Conservation (phyloP, 345 rosid species). For the Angophora floribunda region DNA sequence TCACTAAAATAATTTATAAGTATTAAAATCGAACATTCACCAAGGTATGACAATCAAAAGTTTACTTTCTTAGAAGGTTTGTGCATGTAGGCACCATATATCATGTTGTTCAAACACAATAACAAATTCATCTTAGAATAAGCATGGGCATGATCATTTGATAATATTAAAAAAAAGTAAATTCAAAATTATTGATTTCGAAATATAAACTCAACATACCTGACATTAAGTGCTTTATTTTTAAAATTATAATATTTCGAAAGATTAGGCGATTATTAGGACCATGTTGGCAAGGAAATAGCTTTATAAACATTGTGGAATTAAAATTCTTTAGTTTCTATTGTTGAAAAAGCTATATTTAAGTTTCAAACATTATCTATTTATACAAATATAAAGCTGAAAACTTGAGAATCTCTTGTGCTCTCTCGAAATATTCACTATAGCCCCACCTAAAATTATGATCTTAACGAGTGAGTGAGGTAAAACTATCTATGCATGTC, state of each 20-base stretch:
- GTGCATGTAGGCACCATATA: not conserved
- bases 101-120: not conserved
- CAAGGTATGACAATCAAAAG: too few relatives aligned
- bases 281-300: not conserved
- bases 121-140: not conserved
- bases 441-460: too few relatives aligned
- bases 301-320: not conserved
- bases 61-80: not conserved
- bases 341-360: not conserved
- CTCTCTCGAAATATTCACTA: not conserved
- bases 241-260: too few relatives aligned
- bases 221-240: too few relatives aligned
- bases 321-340: too few relatives aligned
- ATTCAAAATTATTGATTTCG: not conserved
- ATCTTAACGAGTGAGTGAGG: not conserved
- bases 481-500: accelerated
- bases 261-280: not conserved
- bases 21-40: not conserved
- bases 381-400: not conserved
- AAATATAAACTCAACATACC: too few relatives aligned
- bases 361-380: too few relatives aligned
- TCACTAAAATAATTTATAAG: too few relatives aligned
- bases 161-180: not conserved
- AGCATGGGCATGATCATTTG: too few relatives aligned
- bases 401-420: not conserved